A percentile compares a stretch with the other conserved stretches of the same genome.
Conservation (phyloP, 306 rosid genomes). For the Gillenia trifoliata region DNA sequence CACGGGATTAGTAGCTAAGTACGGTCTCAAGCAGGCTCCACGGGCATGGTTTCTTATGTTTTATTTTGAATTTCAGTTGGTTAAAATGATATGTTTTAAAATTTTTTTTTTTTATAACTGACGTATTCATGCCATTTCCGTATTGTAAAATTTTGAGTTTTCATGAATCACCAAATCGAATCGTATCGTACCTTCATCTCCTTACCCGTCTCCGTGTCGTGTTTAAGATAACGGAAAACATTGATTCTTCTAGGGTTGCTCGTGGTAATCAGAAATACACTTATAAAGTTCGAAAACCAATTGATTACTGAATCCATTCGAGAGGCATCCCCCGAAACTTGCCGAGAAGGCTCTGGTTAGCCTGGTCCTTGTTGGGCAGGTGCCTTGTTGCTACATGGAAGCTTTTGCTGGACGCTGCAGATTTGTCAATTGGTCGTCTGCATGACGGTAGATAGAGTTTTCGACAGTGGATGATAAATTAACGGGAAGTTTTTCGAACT, state of each 20-base stretch:
- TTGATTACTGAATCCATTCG: constrained; percentile 23
- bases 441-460: constrained; percentile 32
- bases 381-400: constrained; percentile 41
- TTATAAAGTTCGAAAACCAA: constrained; percentile 42
- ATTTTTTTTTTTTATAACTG: too few species aligned
- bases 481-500: constrained; percentile 27
- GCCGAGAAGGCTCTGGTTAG: constrained; percentile 39
- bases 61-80: too few species aligned
- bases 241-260: constrained; percentile 44
- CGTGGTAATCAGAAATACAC: constrained; percentile 18
- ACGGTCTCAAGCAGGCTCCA: too few species aligned
- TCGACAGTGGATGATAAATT: constrained; percentile 32
- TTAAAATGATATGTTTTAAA: too few species aligned
- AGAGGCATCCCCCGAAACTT: constrained; percentile 40
- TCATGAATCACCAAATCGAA: too few species aligned
- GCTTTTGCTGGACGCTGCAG: constrained; percentile 35
- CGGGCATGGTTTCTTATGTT: too few species aligned
- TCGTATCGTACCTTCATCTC: too few species aligned
- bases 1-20: too few species aligned
- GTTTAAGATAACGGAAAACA: constrained; percentile 40
- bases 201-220: too few species aligned
- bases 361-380: constrained; percentile 21
- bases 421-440: constrained; percentile 25
- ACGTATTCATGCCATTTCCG: too few species aligned
- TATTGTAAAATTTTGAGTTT: too few species aligned